Evolutionary conservation across 2,329 filamentous ascomycete genomes (phyloP).

Genomic region (Akanthomyces muscarius): DNA sequence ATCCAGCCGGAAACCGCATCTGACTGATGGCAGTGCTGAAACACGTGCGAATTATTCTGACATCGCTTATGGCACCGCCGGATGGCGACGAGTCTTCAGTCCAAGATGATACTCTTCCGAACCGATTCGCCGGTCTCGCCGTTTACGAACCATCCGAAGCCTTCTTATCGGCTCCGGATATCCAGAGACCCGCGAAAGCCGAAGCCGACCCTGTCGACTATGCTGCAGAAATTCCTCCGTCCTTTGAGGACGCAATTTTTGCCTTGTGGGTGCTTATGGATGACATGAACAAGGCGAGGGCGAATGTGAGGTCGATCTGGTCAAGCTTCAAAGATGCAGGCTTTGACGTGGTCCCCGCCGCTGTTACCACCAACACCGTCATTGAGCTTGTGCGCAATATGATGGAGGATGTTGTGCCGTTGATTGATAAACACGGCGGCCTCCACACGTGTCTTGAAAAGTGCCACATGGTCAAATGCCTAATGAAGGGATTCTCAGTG

Average conservation of each 20-base stretch:
- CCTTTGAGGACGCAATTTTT: neutral
- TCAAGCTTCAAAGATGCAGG: slow-evolving; percentile 27
- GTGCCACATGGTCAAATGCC: neutral
- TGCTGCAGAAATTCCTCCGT: neutral
- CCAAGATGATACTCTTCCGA: neutral
- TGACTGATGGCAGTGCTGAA: neutral
- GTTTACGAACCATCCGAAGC: slow-evolving; percentile 13
- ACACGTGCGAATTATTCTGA: slow-evolving; percentile 21
- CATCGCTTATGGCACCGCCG: slow-evolving; percentile 9
- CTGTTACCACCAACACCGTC: slow-evolving; percentile 30
- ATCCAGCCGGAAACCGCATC: neutral
- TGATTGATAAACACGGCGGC: neutral
- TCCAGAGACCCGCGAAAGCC: slow-evolving; percentile 29
- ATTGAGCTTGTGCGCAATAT: slow-evolving; percentile 26
- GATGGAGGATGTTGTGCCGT: neutral
- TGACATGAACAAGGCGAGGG: neutral
- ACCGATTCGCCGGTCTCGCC: neutral
- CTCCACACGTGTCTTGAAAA: neutral
- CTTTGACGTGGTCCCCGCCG: slow-evolving; percentile 30
- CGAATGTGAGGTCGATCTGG: slow-evolving; percentile 20
- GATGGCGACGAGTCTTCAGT: neutral
- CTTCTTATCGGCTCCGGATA: slow-evolving; percentile 28
- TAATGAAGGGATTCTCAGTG: neutral
- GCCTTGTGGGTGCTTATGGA: neutral
- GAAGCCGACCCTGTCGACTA: slow-evolving; percentile 26